These are phyloP conservation scores for Breynia disticha DNA, from an alignment of 441 rosid genomes.

Conservation along the genomic window DNA sequence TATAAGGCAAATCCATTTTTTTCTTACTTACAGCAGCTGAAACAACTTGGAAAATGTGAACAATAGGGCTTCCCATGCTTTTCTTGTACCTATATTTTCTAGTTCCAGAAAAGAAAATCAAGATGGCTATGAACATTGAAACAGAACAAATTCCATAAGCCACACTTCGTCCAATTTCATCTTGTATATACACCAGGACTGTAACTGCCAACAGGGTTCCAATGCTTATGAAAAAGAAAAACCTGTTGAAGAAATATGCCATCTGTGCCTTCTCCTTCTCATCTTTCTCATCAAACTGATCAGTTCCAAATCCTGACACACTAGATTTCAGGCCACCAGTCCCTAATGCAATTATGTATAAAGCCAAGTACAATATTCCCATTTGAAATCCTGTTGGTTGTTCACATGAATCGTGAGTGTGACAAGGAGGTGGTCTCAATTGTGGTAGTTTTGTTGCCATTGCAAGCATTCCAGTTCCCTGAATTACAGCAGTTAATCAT, in stretches of 20 bases:
- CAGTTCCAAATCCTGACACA: constrained; percentile 86
- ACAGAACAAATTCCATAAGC: constrained; percentile 81
- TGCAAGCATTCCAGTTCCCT: constrained; percentile 74
- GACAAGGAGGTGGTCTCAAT: constrained; percentile 59
- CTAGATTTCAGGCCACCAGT: constrained; percentile 94
- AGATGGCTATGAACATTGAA: constrained; percentile 48
- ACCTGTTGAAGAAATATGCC: constrained; percentile 78
- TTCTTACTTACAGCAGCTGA: constrained; percentile 51
- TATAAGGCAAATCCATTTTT: constrained; percentile 35
- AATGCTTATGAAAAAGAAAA: constrained; percentile 67
- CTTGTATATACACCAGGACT: constrained; percentile 80
- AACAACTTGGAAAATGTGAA: constrained; percentile 62
- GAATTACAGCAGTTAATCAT: not conserved
- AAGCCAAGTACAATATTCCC: constrained; percentile 58
- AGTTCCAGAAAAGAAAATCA: constrained; percentile 50
- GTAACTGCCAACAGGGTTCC: constrained; percentile 83
- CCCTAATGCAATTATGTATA: constrained; percentile 73
- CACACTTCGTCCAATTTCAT: constrained; percentile 69
- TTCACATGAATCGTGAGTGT: constrained; percentile 27
- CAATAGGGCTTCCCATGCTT: constrained; percentile 71
- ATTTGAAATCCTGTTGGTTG: constrained; percentile 54
- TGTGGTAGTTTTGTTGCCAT: constrained; percentile 49
- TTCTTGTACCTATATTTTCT: constrained; percentile 68
- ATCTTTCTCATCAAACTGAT: constrained; percentile 77
- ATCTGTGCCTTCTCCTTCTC: constrained; percentile 70